phyloP scores from a whole-genome alignment of 1,284 basidiomycete species.

The Cryptococcus wingfieldii region DNA sequence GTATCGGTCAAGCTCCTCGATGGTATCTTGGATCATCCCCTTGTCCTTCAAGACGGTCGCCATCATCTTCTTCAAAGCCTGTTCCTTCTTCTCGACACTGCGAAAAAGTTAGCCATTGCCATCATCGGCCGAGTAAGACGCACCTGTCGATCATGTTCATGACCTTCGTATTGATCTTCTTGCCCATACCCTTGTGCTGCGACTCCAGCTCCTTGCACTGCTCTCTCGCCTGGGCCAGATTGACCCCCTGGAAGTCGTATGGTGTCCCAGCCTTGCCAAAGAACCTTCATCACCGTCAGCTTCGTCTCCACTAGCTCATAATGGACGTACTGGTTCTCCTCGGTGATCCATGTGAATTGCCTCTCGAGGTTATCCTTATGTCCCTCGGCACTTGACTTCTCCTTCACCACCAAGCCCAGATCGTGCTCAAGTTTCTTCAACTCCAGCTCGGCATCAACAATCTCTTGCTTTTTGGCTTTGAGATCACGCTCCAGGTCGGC shows the following conservation, averaged over 20 bases:
- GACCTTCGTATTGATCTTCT: slow-evolving; percentile 93
- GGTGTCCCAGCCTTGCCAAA: slow-evolving; percentile 79
- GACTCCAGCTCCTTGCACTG: slow-evolving; percentile 73
- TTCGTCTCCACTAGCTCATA: neutral
- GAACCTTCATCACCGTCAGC: slow-evolving; percentile 38
- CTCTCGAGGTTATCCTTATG: slow-evolving; percentile 62
- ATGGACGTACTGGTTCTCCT: slow-evolving; percentile 70
- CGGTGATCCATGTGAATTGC: slow-evolving; percentile 79
- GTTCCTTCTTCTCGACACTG: slow-evolving; percentile 94
- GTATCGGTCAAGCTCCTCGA: slow-evolving; percentile 86
- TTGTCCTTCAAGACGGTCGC: slow-evolving; percentile 88
- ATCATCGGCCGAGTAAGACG: slow-evolving; percentile 25
- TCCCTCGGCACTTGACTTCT: slow-evolving; percentile 57
- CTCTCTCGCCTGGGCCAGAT: slow-evolving; percentile 62
- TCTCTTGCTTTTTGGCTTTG: slow-evolving; percentile 72
- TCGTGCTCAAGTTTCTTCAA: slow-evolving; percentile 60
- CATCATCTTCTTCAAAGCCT: slow-evolving; percentile 81
- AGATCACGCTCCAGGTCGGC: slow-evolving; percentile 74
- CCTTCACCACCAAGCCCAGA: slow-evolving; percentile 51
- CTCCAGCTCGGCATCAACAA: slow-evolving; percentile 66
- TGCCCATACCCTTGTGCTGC: slow-evolving; percentile 81
- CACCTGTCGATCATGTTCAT: slow-evolving; percentile 94
- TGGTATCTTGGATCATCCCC: slow-evolving; percentile 91
- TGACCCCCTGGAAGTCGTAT: slow-evolving; percentile 76
- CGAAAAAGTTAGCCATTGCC: neutral